Percentiles rank a stretch among this genome's conserved stretches.
Evolutionary conservation across 345 rosid species (phyloP).

Genomic region (Firmiana major): DNA sequence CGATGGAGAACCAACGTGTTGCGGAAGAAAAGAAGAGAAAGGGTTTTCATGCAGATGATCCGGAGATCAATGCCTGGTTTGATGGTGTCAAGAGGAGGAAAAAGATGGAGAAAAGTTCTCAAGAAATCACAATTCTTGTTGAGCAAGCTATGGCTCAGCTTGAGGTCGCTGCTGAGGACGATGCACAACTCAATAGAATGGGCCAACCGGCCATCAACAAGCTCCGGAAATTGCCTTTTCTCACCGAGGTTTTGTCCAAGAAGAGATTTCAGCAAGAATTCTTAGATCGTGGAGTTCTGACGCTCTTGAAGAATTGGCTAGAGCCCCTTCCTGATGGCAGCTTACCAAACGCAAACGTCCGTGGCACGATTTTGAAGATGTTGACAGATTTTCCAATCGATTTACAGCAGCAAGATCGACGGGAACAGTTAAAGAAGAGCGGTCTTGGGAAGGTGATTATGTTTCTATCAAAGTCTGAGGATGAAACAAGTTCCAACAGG

Average conservation of each 20-base stretch:
- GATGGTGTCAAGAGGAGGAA: not conserved
- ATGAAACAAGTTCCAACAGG: constrained; percentile 86
- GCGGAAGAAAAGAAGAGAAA: not conserved
- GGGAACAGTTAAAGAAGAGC: constrained; percentile 86
- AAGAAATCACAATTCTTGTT: not conserved
- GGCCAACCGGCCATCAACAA: not conserved
- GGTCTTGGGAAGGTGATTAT: constrained; percentile 96
- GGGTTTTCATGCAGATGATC: not conserved
- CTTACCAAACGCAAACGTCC: constrained; percentile 81
- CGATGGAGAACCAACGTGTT: not conserved
- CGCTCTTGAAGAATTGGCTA: constrained; percentile 85
- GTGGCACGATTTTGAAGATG: constrained; percentile 67
- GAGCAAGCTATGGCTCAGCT: not conserved
- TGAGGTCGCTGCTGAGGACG: not conserved
- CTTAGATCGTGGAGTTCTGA: constrained; percentile 84
- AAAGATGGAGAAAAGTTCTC: not conserved
- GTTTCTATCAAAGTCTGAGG: constrained; percentile 89
- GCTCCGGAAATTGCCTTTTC: not conserved
- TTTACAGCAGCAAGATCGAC: constrained; percentile 77
- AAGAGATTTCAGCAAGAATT: constrained; percentile 14
- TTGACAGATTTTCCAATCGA: constrained; percentile 79
- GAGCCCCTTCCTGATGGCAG: constrained; percentile 99
- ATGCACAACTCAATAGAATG: not conserved
- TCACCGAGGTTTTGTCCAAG: not conserved
- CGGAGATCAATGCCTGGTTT: not conserved